These are phyloP conservation scores for Wolfiporia cocos DNA, from an alignment of 1,284 basidiomycete genomes.

Conservation along the genomic window DNA sequence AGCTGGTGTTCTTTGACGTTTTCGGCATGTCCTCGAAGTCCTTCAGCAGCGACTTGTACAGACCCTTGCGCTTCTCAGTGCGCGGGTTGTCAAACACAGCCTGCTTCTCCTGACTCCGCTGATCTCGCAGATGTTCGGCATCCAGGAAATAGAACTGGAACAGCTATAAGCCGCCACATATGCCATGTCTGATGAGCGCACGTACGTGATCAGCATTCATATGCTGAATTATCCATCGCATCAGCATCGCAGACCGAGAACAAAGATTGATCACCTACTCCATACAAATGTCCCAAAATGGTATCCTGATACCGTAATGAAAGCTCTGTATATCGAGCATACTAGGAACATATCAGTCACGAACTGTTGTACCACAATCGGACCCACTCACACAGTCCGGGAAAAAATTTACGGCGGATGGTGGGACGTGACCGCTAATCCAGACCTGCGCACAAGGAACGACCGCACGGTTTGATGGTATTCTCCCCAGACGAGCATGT, in stretches of 20 bases:
- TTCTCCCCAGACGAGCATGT: slow-evolving; percentile 17
- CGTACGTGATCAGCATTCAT: slow-evolving; percentile 76
- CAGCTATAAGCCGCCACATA: slow-evolving; percentile 1
- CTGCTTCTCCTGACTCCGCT: slow-evolving; percentile 7
- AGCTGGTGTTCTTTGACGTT: slow-evolving; percentile 42
- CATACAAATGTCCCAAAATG: slow-evolving; percentile 85
- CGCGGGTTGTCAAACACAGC: slow-evolving; percentile 11
- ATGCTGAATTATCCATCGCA: slow-evolving; percentile 36
- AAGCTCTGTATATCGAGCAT: slow-evolving; percentile 79
- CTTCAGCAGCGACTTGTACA: slow-evolving; percentile 46
- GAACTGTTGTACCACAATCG: slow-evolving; percentile 6
- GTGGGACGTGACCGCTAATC: slow-evolving; percentile 66
- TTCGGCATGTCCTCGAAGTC: slow-evolving; percentile 56
- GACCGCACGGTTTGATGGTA: neutral
- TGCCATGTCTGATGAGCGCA: slow-evolving; percentile 7
- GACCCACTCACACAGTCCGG: slow-evolving; percentile 67
- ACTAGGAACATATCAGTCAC: slow-evolving; percentile 35
- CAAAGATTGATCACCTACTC: slow-evolving; percentile 41
- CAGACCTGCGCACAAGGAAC: slow-evolving; percentile 23
- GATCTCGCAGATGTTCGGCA: slow-evolving; percentile 40
- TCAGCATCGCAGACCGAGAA: slow-evolving; percentile 6
- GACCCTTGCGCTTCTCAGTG: slow-evolving; percentile 26
- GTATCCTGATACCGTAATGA: slow-evolving; percentile 85
- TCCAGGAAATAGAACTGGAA: slow-evolving; percentile 64
- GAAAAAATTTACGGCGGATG: slow-evolving; percentile 79